Base-by-base conservation (phyloP, 495 filamentous ascomycete species). In the Daldinia loculata region DNA sequence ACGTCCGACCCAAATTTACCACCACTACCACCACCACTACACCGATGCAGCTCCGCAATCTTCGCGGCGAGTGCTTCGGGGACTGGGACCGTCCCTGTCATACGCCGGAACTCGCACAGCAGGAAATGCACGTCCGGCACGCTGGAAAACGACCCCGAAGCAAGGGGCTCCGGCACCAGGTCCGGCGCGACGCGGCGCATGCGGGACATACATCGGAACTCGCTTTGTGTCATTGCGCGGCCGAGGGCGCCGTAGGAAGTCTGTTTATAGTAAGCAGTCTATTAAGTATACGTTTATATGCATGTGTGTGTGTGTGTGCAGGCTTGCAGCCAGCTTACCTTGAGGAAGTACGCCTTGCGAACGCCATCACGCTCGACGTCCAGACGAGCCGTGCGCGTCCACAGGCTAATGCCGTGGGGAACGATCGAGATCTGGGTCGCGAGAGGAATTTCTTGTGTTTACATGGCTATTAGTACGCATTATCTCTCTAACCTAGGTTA, bases 31-130 rank as follows among this genome's bases (percentile, higher is more conserved):
- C 15, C 15, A 15, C 58, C 55, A 3, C 17, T 51, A 4, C 61
- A 24, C 14, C 56, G 52, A 26, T 73, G 70, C 45, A 73, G 32
- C 36, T 53, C 61, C 1, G 66, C 70, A 17, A 73, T 30, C 32
- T 27, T 53, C 19, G 9, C 34, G 3, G 57, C 61, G 32, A 73
- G 43, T 0, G 27, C 51, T 1, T 4, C 24, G 2, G 70, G 30
- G 3, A 56, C 17, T 19, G 70, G 66, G 3, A 56, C 26, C 7
- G 58, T n/a, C 26, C 57, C 62, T 26, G 41, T 62, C 66, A 73
- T 68, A 29, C 6, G 17, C 4, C 66, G 70, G 58, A 73, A 73
- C 57, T 69, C 66, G 53, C 70, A 69, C 5, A 73, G 51, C 11
- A 73, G 30, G 62, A 73, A 69, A 53, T 73, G 61, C 32, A 63